Conservation (phyloP, 1,284 basidiomycete genomes). For the Marasmius tenuissimus region DNA sequence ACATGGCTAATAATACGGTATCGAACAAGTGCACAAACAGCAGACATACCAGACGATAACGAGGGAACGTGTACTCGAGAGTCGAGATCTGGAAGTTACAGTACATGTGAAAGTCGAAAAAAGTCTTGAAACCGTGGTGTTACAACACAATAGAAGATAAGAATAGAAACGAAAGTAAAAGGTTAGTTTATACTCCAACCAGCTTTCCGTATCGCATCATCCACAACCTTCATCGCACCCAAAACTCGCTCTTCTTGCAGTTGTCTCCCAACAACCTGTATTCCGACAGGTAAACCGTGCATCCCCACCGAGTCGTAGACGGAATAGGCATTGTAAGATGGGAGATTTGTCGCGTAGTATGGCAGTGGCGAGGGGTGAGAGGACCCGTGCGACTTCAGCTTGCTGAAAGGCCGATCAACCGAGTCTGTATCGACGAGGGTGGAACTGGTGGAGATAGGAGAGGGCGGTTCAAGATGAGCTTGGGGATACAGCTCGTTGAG, state of each 20-base stretch:
- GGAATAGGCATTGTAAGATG: constrained; percentile 39
- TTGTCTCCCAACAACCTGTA: constrained; percentile 65
- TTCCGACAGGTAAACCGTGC: constrained; percentile 71
- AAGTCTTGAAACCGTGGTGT: no score
- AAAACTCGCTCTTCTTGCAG: constrained; percentile 72
- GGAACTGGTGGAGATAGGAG: not conserved
- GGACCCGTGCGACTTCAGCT: not conserved
- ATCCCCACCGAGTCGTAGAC: constrained; percentile 67
- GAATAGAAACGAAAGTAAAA: not conserved
- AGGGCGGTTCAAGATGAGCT: not conserved
- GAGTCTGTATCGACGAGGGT: not conserved
- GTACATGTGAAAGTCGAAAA: no score
- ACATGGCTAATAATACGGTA: no score
- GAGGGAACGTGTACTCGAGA: no score
- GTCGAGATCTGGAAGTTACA: no score
- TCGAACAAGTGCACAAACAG: no score
- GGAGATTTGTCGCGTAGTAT: constrained; percentile 31
- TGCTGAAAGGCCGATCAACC: not conserved
- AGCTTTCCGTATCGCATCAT: constrained; percentile 35
- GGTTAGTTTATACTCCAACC: constrained; percentile 5
- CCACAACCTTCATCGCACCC: constrained; percentile 53
- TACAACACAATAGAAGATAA: no score
- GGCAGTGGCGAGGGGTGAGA: constrained; percentile 16
- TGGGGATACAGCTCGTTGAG: not conserved
- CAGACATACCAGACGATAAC: no score